Conservation (phyloP, 192 early-diverging fungal species). For the Backusella luteola region DNA sequence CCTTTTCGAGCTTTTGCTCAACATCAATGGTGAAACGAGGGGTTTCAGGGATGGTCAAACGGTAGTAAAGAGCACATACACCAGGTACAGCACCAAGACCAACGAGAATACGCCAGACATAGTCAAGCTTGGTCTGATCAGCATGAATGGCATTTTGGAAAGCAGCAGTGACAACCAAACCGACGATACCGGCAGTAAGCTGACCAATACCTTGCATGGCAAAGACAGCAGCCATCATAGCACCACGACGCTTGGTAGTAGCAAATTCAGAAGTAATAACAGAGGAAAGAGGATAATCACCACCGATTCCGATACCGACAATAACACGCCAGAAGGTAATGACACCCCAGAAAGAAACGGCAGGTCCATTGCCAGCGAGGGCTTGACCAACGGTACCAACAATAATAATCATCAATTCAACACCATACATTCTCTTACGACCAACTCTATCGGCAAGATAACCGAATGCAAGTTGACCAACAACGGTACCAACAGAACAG, state of each 20-base stretch:
- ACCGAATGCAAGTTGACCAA: constrained; percentile 88
- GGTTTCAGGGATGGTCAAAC: constrained; percentile 91
- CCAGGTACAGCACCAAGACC: constrained; percentile 85
- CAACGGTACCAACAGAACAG: constrained; percentile 83
- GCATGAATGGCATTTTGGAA: constrained; percentile 67
- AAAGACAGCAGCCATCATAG: constrained; percentile 89
- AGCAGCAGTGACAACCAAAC: constrained; percentile 67
- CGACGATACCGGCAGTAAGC: constrained; percentile 75
- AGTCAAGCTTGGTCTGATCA: constrained; percentile 67
- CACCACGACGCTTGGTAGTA: constrained; percentile 78
- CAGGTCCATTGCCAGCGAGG: constrained; percentile 71
- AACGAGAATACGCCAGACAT: constrained; percentile 90
- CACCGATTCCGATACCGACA: constrained; percentile 92
- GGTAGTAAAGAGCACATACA: constrained; percentile 85
- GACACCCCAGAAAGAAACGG: constrained; percentile 58
- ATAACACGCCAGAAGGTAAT: constrained; percentile 89
- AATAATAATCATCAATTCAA: constrained; percentile 92
- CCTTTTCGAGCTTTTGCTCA: constrained; percentile 67
- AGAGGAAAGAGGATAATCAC: constrained; percentile 94
- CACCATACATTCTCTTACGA: constrained; percentile 87
- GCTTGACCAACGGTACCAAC: constrained; percentile 81
- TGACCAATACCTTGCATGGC: constrained; percentile 94
- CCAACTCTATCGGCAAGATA: constrained; percentile 86
- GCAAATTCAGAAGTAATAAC: constrained; percentile 95
- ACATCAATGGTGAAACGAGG: constrained; percentile 82